phyloP scores from a whole-genome alignment of 1,284 basidiomycete genomes.

The Pholiota adiposa region DNA sequence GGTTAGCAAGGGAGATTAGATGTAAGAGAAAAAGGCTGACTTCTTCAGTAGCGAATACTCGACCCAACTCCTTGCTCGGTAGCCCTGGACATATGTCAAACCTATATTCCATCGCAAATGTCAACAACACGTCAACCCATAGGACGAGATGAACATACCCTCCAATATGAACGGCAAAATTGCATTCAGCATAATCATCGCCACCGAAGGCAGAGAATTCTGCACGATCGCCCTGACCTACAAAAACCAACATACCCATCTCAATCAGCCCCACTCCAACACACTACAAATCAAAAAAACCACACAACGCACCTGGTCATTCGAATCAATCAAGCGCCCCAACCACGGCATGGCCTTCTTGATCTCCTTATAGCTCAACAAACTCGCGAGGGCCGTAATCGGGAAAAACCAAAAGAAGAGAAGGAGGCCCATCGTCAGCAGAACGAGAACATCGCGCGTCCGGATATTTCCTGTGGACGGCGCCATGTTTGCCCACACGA shows the following conservation, averaged over 20 bases:
- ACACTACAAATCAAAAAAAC: not conserved
- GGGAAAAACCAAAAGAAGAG: constrained; percentile 90
- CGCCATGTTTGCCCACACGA: constrained; percentile 91
- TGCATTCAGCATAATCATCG: constrained; percentile 90
- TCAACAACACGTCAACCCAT: not conserved
- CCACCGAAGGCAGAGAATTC: constrained; percentile 90
- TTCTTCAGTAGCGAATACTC: constrained; percentile 94
- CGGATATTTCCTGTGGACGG: constrained; percentile 61
- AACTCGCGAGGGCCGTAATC: constrained; percentile 80
- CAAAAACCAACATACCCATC: not conserved
- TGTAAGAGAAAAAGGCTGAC: constrained; percentile 45
- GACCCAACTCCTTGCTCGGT: constrained; percentile 87
- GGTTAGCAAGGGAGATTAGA: not conserved
- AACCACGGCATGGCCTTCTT: constrained; percentile 90
- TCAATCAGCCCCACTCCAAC: too few species aligned
- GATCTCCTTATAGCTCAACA: constrained; percentile 92
- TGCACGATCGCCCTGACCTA: constrained; percentile 78
- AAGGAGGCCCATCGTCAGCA: constrained; percentile 69
- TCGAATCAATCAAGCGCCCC: constrained; percentile 75
- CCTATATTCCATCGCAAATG: constrained; percentile 43
- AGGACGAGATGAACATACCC: constrained; percentile 50
- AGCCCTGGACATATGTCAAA: constrained; percentile 88
- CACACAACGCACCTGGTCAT: constrained; percentile 60
- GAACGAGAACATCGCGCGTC: constrained; percentile 72
- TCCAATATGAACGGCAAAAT: constrained; percentile 89